phyloP scores from a whole-genome alignment of 2,329 filamentous ascomycete species.

The Neofusicoccum kwambonambiense region DNA sequence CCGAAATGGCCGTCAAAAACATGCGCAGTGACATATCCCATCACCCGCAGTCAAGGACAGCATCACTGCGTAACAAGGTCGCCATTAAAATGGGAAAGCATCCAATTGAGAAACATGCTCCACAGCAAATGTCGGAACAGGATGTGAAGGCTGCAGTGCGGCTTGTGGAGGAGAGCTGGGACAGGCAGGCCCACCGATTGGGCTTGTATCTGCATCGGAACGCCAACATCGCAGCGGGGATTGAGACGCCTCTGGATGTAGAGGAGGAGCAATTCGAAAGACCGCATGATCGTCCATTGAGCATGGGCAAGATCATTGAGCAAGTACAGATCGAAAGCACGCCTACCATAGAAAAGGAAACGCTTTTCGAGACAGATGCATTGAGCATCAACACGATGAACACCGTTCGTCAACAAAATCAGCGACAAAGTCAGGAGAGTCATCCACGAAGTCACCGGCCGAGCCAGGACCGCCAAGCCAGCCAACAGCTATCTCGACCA shows the following conservation, averaged over 20 bases:
- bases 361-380: background rate
- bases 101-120: constrained; percentile 27
- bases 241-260: constrained; percentile 44
- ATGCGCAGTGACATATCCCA: constrained; percentile 41
- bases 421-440: background rate
- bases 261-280: constrained; percentile 49
- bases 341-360: constrained; percentile 6
- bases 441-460: background rate
- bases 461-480: background rate
- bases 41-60: constrained; percentile 32
- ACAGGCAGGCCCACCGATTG: constrained; percentile 48
- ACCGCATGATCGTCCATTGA: constrained; percentile 38
- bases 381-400: constrained; percentile 4
- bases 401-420: background rate
- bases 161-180: constrained; percentile 51
- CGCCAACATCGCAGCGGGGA: constrained; percentile 44
- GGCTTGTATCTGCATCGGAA: constrained; percentile 49
- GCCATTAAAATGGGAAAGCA: constrained; percentile 31
- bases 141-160: constrained; percentile 50
- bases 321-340: constrained; percentile 47
- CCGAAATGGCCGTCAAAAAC: constrained; percentile 56
- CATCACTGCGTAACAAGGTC: constrained; percentile 36
- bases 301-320: constrained; percentile 44
- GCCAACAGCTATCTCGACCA: background rate
- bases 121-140: constrained; percentile 43